phyloP scores from a whole-genome alignment of 352 stramenopile genomes.

The Phytophthora multivora region DNA sequence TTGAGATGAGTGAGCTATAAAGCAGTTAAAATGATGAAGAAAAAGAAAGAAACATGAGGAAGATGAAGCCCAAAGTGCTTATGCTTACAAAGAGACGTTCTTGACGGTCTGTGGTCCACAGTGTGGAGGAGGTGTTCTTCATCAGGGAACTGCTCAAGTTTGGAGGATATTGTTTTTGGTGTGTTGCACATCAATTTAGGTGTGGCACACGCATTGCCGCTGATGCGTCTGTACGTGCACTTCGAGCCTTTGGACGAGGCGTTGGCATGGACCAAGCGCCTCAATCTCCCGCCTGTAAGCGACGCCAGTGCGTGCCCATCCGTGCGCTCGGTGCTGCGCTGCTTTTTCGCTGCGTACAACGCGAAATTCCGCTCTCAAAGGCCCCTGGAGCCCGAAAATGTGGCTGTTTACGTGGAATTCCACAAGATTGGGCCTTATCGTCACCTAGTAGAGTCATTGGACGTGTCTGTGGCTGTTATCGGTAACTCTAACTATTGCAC shows the following conservation, averaged over 20 bases:
- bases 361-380: constrained; percentile 44
- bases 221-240: constrained; percentile 74
- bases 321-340: constrained; percentile 44
- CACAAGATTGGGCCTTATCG: constrained; percentile 32
- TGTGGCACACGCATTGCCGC: constrained; percentile 11
- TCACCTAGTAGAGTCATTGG: constrained; percentile 23
- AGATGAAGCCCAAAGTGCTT: background rate
- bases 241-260: constrained; percentile 41
- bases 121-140: too few relatives aligned
- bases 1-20: constrained; percentile 3
- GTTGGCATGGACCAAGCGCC: constrained; percentile 57
- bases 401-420: constrained; percentile 53
- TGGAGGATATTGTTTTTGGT: background rate
- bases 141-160: too few relatives aligned
- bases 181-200: background rate
- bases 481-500: background rate
- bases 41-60: constrained; percentile 34
- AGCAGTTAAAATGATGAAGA: background rate
- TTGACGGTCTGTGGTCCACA: too few relatives aligned
- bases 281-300: constrained; percentile 39
- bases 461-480: constrained; percentile 23
- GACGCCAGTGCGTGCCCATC: constrained; percentile 19
- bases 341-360: constrained; percentile 45
- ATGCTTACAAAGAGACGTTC: background rate
- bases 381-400: constrained; percentile 23